phyloP scores from a whole-genome alignment of 129 eudicot genomes.

The Flaveria linearis region DNA sequence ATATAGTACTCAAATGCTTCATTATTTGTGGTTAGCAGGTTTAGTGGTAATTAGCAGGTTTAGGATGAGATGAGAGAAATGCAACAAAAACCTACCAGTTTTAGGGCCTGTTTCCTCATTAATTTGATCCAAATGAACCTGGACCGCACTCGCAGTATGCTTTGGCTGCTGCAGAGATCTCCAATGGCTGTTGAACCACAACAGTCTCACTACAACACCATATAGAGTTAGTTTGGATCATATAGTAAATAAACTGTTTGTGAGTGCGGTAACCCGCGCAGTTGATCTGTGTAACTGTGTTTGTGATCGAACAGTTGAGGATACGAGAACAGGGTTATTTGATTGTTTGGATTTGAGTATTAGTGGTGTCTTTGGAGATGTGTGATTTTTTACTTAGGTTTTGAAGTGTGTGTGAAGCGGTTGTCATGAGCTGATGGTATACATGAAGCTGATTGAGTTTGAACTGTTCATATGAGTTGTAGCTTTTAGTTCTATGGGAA shows the following conservation, averaged over 20 bases:
- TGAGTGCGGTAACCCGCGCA: neutral
- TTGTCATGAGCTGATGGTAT: neutral
- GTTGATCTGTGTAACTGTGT: slow-evolving; percentile 18
- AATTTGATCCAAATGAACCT: slow-evolving; percentile 60
- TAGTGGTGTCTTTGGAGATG: neutral
- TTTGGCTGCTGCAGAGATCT: slow-evolving; percentile 28
- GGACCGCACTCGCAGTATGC: slow-evolving; percentile 31
- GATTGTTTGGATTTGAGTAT: slow-evolving; percentile 7
- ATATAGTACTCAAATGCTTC: too few species aligned
- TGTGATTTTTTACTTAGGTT: neutral
- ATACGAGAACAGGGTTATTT: too few species aligned
- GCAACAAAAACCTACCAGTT: too few species aligned
- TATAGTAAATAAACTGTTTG: slow-evolving; percentile 4
- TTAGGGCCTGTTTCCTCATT: slow-evolving; percentile 54
- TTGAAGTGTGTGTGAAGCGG: neutral
- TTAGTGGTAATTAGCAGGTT: too few species aligned
- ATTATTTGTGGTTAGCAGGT: too few species aligned
- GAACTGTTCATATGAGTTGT: slow-evolving; percentile 13
- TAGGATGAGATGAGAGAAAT: too few species aligned
- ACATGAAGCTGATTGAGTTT: slow-evolving; percentile 20
- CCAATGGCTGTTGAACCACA: slow-evolving; percentile 18
- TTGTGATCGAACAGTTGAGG: too few species aligned
- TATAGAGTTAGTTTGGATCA: slow-evolving; percentile 1
- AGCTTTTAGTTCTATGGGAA: slow-evolving; percentile 10
- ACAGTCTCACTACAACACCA: slow-evolving; percentile 30